A percentile compares a stretch with the other conserved stretches of the same genome.
These are phyloP conservation scores for Neurospora hispaniola DNA, from an alignment of 495 filamentous ascomycete species.

Conservation along the genomic window DNA sequence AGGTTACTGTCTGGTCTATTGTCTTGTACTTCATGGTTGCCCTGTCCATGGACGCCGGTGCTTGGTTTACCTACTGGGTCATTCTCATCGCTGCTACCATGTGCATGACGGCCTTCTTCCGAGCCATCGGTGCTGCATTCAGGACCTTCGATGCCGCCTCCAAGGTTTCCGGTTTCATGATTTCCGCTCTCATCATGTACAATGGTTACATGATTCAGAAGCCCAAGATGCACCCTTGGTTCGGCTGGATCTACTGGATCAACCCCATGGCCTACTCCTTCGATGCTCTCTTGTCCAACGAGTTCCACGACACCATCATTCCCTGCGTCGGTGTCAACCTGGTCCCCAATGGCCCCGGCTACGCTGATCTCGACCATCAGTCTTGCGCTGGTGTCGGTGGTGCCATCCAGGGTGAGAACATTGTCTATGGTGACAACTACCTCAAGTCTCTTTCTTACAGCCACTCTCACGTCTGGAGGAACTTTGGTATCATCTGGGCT, in stretches of 20 bases:
- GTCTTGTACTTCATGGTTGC: constrained; percentile 70
- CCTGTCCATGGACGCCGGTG: constrained; percentile 54
- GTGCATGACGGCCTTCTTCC: constrained; percentile 53
- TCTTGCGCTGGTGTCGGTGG: constrained; percentile 47
- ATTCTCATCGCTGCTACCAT: constrained; percentile 52
- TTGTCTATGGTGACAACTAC: constrained; percentile 52
- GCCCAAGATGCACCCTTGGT: constrained; percentile 65
- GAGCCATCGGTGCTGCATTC: constrained; percentile 55
- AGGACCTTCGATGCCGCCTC: constrained; percentile 50
- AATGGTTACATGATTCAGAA: constrained; percentile 64
- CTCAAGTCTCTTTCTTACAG: constrained; percentile 50
- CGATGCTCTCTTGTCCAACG: constrained; percentile 57
- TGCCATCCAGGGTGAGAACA: constrained; percentile 37
- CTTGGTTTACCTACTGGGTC: constrained; percentile 70
- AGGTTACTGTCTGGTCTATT: constrained; percentile 60
- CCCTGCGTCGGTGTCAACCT: constrained; percentile 38
- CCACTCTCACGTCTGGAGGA: constrained; percentile 65
- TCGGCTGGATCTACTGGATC: constrained; percentile 65
- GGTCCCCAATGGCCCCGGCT: constrained; percentile 48
- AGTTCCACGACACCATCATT: constrained; percentile 49
- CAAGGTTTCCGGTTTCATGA: constrained; percentile 38
- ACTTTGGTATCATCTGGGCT: constrained; percentile 63
- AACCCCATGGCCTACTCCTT: constrained; percentile 70
- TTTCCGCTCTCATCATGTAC: constrained; percentile 60
- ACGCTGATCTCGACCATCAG: constrained; percentile 38